Base-by-base conservation (phyloP, 345 rosid species). In the Aurinia saxatilis region DNA sequence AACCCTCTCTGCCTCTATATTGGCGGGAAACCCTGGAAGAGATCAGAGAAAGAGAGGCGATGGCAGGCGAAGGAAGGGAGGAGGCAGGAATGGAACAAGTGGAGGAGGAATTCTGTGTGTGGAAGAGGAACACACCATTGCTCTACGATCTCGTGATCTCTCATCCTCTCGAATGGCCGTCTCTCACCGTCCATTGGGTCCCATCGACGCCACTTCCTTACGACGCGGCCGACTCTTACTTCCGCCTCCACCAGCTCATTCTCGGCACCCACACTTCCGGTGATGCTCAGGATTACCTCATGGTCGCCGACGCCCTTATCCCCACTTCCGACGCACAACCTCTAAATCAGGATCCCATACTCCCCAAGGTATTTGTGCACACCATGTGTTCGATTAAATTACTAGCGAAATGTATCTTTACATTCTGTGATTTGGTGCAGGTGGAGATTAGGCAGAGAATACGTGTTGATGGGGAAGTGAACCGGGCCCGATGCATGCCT, bases 131-230 rank as follows among this genome's bases (percentile, higher is more conserved):
- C 81, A 82, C 91, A n/a, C 91, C 91, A 1, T 76, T 90, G 46
- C 85, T 93, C 57, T 90, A 93, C 73, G 99, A 93, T 50, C 80
- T 93, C 44, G 77, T 93, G 46, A 78, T 93, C 25, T 87, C 95
- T 58, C 90, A 87, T 59, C 88, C 96, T 4, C 87, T 90, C 4
- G 99, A 90, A 74, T 87, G 96, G 95, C 97, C 99, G 0, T 93
- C 96, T 37, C 95, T 90, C 14, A 90, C 96, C 39, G 88, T 90
- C 66, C 88, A 93, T 27, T 93, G 99, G 99, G 79, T 87, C 8
- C 97, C 96, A 0, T 63, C 86, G 0, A 33, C 72, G 2, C 79
- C 88, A 7, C 60, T 9, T n/a, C 81, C 88, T 1, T 80, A 68
- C 78, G 15, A 68, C 78, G 15, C 72, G 7, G 70, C 65, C 8